Evolutionary conservation across 345 rosid species (phyloP).

Genomic region (Lumnitzera racemosa): DNA sequence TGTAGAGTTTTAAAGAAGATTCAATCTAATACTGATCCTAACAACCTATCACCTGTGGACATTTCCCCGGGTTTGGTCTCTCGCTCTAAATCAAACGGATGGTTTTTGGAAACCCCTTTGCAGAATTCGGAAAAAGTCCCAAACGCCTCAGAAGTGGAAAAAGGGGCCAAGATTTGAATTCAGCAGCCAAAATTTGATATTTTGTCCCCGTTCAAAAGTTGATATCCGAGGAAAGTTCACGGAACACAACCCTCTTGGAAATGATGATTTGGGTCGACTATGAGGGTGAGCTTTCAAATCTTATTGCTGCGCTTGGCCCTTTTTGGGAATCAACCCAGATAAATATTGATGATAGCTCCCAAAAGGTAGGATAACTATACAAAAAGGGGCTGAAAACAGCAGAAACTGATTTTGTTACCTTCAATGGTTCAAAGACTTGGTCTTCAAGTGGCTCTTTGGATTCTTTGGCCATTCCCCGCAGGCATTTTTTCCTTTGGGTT

Average conservation of each 20-base stretch:
- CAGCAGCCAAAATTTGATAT: conserved; percentile 28
- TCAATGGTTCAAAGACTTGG: conserved; percentile 36
- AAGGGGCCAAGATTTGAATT: conserved; percentile 44
- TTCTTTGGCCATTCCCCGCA: conserved; percentile 28
- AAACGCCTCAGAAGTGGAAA: conserved; percentile 53
- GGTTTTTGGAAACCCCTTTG: conserved; percentile 90
- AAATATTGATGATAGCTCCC: conserved; percentile 23
- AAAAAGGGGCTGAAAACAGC: conserved; percentile 24
- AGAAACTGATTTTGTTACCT: conserved; percentile 23
- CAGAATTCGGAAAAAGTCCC: conserved; percentile 45
- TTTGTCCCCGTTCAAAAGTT: conserved; percentile 41
- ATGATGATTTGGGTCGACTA: conserved; percentile 57
- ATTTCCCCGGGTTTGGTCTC: conserved; percentile 26
- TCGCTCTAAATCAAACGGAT: conserved; percentile 39
- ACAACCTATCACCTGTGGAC: conserved; percentile 10
- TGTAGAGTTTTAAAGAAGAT: conserved; percentile 20
- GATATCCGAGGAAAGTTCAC: conserved; percentile 64
- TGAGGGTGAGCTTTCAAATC: conserved; percentile 86
- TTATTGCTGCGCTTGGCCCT: conserved; percentile 86
- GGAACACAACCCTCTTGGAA: conserved; percentile 60
- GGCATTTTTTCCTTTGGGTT: conserved; percentile 38
- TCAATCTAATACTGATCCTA: conserved; percentile 17
- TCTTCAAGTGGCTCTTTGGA: conserved; percentile 53
- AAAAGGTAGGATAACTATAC: conserved; percentile 17
- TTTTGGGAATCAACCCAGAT: conserved; percentile 30